Percentiles rank a stretch among this genome's conserved stretches.
Conservation (phyloP, 2,329 filamentous ascomycete genomes). For the Lithohypha guttulata region DNA sequence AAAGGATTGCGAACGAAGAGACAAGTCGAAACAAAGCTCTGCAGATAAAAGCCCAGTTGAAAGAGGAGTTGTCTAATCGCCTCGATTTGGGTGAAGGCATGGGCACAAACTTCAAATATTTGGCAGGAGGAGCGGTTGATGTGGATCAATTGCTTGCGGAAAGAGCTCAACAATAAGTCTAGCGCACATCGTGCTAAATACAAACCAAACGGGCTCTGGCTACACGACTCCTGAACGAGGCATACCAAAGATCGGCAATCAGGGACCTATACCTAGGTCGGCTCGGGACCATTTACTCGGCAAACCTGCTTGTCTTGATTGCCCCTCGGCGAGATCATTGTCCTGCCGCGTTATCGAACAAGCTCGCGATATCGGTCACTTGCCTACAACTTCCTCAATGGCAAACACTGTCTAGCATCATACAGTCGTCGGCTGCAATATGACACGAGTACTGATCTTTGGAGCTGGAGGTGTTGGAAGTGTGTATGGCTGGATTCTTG, state of each 20-base stretch:
- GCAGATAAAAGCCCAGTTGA: conserved; percentile 60
- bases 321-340: no score
- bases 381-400: no score
- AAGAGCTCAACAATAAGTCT: conserved; percentile 26
- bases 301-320: no score
- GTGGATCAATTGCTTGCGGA: conserved; percentile 60
- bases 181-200: no score
- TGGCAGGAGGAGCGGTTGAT: conserved; percentile 76
- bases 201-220: no score
- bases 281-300: no score
- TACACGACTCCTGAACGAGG: no score
- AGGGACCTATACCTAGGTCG: no score
- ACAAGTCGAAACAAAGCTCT: conserved; percentile 61
- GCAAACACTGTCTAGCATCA: neutral
- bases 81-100: conserved; percentile 65
- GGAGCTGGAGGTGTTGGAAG: conserved; percentile 23
- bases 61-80: conserved; percentile 56
- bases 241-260: no score
- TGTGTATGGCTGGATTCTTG: conserved; percentile 22
- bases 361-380: no score
- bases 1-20: conserved; percentile 45
- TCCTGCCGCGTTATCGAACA: no score
- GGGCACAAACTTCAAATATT: conserved; percentile 59
- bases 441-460: conserved; percentile 15
- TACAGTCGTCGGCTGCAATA: no score